Base-by-base conservation (phyloP, 305 asterid genomes). In the Plantago lanceolata region DNA sequence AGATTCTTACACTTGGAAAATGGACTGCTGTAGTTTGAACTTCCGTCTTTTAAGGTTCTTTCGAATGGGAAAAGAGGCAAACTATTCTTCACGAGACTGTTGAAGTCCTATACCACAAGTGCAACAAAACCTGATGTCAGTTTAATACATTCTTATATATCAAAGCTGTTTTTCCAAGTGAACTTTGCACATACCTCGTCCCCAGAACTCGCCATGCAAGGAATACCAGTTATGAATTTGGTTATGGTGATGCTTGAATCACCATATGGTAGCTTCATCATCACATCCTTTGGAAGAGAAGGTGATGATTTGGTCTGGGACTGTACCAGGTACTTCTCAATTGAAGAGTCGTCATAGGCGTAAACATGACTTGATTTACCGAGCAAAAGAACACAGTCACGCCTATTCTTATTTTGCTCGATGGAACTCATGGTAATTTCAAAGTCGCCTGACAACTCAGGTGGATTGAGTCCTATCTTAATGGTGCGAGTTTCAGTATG, bases 251-350 rank as follows among this genome's bases (percentile, higher is more conserved):
- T 87, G 75, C 75, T 83, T 57, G 98, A 83, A 76, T 92, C 95
- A 50, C 83, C 87, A 70, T 84, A 83, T 16, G 96, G 95, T 29
- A 89, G 79, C 81, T 85, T 89, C 74, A 89, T 75, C 69, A 17
- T 66, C 45, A 71, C 60, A 66, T 84, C 93, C 80, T 81, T 81
- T 7, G 96, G 96, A 60, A 92, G 84, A 51, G 98, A 89, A 55
- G 89, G 91, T n/a, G 90, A 61, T 15, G 96, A 82, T 74, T 85
- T 92, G 50, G 77, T 82, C 79, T 84, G 96, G 74, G 77, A 64
- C 63, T 85, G 96, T 70, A 77, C 45, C n/a, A 92, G 75, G 79
- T 84, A 87, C 73, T 85, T 89, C 76, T 85, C 96, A 66, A 92
- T 78, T 37, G 67, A 67, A 48, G 77, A 66, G 74, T 87, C 95